These are phyloP conservation scores for Ganoderma lucidum DNA, from an alignment of 1,284 basidiomycete genomes.

Conservation along the genomic window DNA sequence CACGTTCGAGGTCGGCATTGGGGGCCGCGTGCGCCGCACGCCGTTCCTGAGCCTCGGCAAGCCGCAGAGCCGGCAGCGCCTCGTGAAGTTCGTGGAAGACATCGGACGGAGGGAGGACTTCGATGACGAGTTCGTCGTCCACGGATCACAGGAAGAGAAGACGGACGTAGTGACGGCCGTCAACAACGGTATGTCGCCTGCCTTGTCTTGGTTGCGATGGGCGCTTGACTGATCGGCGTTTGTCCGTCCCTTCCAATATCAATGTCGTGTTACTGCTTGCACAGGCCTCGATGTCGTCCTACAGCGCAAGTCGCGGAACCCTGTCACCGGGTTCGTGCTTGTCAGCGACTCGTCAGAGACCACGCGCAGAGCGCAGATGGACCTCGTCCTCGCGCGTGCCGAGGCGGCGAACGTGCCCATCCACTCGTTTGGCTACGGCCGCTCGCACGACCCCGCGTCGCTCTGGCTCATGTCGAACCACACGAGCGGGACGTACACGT, in stretches of 20 bases:
- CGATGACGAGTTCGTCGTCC: conserved; percentile 81
- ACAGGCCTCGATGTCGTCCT: conserved; percentile 90
- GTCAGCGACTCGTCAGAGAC: conserved; percentile 92
- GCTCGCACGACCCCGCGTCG: conserved; percentile 96
- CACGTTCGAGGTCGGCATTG: conserved; percentile 86
- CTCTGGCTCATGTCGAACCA: conserved; percentile 99
- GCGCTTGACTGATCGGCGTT: conserved; percentile 18
- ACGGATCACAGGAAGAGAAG: conserved; percentile 85
- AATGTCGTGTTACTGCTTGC: neutral
- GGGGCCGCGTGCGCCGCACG: conserved; percentile 85
- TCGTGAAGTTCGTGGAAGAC: conserved; percentile 82
- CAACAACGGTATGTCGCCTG: conserved; percentile 75
- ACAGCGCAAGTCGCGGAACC: conserved; percentile 91
- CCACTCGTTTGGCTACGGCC: conserved; percentile 96
- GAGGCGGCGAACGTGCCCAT: conserved; percentile 97
- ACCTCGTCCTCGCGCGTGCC: conserved; percentile 93
- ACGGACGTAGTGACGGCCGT: conserved; percentile 97
- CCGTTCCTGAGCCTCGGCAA: conserved; percentile 85
- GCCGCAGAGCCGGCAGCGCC: conserved; percentile 69
- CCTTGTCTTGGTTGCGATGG: neutral
- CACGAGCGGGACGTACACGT: conserved; percentile 96
- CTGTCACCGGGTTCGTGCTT: conserved; percentile 89
- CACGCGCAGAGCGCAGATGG: conserved; percentile 97
- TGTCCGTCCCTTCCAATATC: neutral
- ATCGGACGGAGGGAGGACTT: conserved; percentile 57